Conservation (phyloP, 257 asterid species). For the Striga asiatica region DNA sequence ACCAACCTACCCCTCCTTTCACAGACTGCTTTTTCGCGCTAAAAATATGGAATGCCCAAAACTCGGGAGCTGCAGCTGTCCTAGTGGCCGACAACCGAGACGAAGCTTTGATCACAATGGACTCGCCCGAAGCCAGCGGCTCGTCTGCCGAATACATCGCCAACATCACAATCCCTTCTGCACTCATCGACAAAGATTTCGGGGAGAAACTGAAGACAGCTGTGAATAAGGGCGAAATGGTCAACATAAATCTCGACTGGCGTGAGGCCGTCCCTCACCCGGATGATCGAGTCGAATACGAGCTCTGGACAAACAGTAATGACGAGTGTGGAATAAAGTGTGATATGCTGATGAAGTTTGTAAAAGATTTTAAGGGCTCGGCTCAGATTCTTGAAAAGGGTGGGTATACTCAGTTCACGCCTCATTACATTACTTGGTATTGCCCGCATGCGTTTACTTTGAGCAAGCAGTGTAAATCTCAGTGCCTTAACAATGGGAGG, state of each 20-base stretch:
- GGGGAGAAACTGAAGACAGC: constrained; percentile 34
- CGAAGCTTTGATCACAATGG: constrained; percentile 40
- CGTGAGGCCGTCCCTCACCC: constrained; percentile 53
- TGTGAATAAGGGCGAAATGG: constrained; percentile 30
- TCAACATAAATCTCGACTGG: constrained; percentile 44
- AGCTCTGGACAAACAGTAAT: constrained; percentile 21
- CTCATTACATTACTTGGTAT: constrained; percentile 45
- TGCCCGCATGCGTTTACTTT: constrained; percentile 39
- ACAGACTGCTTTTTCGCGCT: constrained; percentile 47
- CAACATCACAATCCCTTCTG: constrained; percentile 42
- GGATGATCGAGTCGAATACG: constrained; percentile 45
- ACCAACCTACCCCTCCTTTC: too few relatives aligned
- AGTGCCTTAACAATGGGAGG: constrained; percentile 40
- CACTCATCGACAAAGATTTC: constrained; percentile 30
- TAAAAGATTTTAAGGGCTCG: constrained; percentile 43
- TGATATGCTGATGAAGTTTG: constrained; percentile 36
- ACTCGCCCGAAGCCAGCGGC: constrained; percentile 33
- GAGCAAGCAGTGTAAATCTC: constrained; percentile 46
- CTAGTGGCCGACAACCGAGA: constrained; percentile 37
- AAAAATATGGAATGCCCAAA: constrained; percentile 48
- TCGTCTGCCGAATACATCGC: constrained; percentile 33
- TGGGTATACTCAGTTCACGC: constrained; percentile 41
- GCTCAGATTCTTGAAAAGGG: constrained; percentile 45
- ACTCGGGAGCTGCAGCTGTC: constrained; percentile 47
- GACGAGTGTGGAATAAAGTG: constrained; percentile 41